A percentile compares a stretch with the other conserved stretches of the same genome.
These are phyloP conservation scores for Colletotrichum tamarilloi DNA, from an alignment of 2,329 filamentous ascomycete genomes.

Conservation along the genomic window DNA sequence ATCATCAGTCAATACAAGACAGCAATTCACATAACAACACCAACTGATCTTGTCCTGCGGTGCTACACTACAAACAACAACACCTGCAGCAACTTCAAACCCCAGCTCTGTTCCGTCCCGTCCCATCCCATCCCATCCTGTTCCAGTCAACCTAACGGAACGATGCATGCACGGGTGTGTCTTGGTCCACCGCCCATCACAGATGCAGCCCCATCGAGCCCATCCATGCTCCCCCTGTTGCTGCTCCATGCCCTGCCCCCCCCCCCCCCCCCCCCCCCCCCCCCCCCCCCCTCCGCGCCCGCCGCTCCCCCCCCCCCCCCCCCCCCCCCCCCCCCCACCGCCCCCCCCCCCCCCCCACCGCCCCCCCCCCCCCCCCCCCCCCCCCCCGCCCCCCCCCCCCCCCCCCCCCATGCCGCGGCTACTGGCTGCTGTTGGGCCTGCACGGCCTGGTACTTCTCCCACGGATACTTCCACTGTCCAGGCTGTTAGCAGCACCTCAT, in stretches of 20 bases:
- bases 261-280: no score
- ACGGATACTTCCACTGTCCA: constrained; percentile 10
- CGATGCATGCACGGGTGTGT: not conserved
- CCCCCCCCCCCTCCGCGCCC: no score
- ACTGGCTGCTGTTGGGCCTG: not conserved
- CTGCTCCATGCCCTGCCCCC: no score
- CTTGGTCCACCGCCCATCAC: not conserved
- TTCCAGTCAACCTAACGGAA: not conserved
- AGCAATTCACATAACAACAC: no score
- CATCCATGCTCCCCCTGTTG: not conserved
- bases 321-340: no score
- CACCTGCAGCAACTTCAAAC: not conserved
- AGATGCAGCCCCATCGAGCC: constrained; percentile 1
- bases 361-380: no score
- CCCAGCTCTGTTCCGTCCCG: not conserved
- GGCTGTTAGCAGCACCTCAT: constrained; percentile 1
- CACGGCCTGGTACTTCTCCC: not conserved
- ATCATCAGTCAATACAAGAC: not conserved
- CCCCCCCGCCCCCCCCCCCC: no score
- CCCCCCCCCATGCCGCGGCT: no score
- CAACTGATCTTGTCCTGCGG: no score
- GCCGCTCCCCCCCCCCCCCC: no score
- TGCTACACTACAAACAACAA: not conserved
- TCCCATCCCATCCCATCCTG: constrained; percentile 15
- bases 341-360: no score